Base-by-base conservation (phyloP, 2,329 filamentous ascomycete genomes). In the Colletotrichum sp. region DNA sequence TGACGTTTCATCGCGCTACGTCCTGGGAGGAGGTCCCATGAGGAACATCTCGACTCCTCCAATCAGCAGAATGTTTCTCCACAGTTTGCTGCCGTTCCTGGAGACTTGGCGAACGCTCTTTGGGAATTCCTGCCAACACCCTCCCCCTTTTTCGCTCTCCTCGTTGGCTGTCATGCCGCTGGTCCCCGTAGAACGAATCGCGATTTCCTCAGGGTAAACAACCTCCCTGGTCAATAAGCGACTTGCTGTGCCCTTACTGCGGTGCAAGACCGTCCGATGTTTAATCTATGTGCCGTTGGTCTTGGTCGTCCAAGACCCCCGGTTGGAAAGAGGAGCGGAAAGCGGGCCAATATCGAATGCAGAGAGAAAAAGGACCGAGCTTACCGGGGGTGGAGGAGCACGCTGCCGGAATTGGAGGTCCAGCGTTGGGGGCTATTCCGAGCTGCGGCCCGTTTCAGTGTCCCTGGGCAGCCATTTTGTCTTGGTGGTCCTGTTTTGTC, bases 1-100 rank as follows among this genome's bases (percentile, higher is more conserved):
- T 43, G 70, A 67, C 73, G 73, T 75, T 75, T 75, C 73, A 75
- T 73, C 73, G 70, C 70, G 64, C 70, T 58, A 58, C 55, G 65
- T 48, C 62, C 32, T 22, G 61, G 69, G 64, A 48, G 64, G 64
- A 48, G 39, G 3, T 4, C 18, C 39, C 39, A 48, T 48, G 56
- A 75, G 43, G 64, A 73, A 58, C 30, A 52, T 52, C 27, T n/a
- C 32, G 73, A 64, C 32, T 64, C 64, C 62, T 68, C 70, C 70
- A 75, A 75, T 75, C 70, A 72, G 22, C 64, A 39, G 16, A 8
- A 27, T 30, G 39, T 73, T 61, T 68, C 64, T 22, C 69, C 70
- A 73, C 64, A 56, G 34, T 43, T 65, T 39, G n/a, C 48, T 56
- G 56, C 56, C 52, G 13, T 48, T 73, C 56, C 69, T 58, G 62